Base-by-base conservation (phyloP, 108 stramenopile species). In the Schizochytrium sp. region DNA sequence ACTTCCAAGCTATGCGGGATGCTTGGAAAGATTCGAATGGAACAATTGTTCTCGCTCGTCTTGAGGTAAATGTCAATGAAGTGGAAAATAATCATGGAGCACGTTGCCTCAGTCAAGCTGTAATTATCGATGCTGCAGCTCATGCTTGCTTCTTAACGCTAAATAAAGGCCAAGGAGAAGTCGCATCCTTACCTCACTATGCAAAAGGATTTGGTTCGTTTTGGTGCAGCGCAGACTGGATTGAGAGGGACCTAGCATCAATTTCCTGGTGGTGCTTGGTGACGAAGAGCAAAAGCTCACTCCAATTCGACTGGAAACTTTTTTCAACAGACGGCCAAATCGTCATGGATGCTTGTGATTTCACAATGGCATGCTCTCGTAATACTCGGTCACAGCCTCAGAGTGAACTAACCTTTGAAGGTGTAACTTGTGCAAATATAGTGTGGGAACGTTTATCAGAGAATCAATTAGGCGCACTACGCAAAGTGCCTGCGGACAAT, bases 131-230 rank as follows among this genome's bases (percentile, higher is more conserved):
- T 15, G 64, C 64, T 15, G 64, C 64, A 7, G 64, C 64, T 8
- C 64, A 69, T 15, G 64, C 64, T 38, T 69, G 64, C 64, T 69
- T 69, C 44, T 44, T 69, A 28, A 44, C 64, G 42, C 44, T 69
- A 28, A 28, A 28, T 69, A 12, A 69, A 2, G 2, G 44, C 28
- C 64, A 15, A 13, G 28, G 15, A 8, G 64, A 0, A 69, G 28
- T 15, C 15, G 64, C 12, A 15, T 38, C 12, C 28, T 28, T 28
- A 69, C 64, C 64, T 7, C 64, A 69, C 28, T 69, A 13, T 38
- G 64, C 64, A 8, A 15, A 69, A 38, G 64, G 64, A 0, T 69
- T 69, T 38, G 64, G 5, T 10, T 12, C 64, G 8, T 7, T 69
- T 69, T 69, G 64, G 64, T 69, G 64, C 64, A 44, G 44, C 28